phyloP scores from a whole-genome alignment of 2,329 filamentous ascomycete species.

The Colletotrichum horii region DNA sequence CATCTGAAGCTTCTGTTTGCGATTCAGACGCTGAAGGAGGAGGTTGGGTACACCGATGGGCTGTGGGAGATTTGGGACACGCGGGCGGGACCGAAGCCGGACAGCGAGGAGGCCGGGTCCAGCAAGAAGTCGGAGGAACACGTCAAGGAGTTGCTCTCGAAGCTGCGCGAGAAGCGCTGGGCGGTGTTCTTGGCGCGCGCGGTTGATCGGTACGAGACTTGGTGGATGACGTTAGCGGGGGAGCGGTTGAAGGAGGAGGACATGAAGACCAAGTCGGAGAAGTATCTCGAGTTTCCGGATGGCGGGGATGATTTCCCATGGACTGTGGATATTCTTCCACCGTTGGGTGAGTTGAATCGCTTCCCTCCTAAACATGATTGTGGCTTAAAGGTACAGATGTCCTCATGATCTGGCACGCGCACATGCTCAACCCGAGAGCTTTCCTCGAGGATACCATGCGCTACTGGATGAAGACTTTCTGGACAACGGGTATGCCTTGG shows the following conservation, averaged over 20 bases:
- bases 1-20: slow-evolving; percentile 77
- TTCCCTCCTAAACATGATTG: neutral
- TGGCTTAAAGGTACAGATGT: slow-evolving; percentile 57
- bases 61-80: slow-evolving; percentile 68
- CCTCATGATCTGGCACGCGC: slow-evolving; percentile 80
- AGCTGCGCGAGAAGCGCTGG: slow-evolving; percentile 76
- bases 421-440: slow-evolving; percentile 77
- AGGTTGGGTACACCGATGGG: slow-evolving; percentile 69
- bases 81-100: slow-evolving; percentile 30
- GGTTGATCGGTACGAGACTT: slow-evolving; percentile 69
- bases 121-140: slow-evolving; percentile 32
- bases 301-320: slow-evolving; percentile 34
- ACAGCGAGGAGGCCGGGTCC: neutral
- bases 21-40: slow-evolving; percentile 70
- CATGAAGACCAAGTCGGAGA: slow-evolving; percentile 31
- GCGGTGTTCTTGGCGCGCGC: slow-evolving; percentile 71
- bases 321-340: slow-evolving; percentile 54
- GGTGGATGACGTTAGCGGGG: slow-evolving; percentile 57
- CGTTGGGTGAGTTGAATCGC: slow-evolving; percentile 54
- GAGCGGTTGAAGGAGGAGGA: slow-evolving; percentile 37
- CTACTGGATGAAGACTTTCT: slow-evolving; percentile 57
- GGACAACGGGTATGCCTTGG: slow-evolving; percentile 73
- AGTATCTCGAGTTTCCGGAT: slow-evolving; percentile 39
- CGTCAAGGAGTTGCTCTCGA: slow-evolving; percentile 46
- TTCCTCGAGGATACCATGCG: slow-evolving; percentile 78